phyloP scores from a whole-genome alignment of 345 rosid species.

The Salix viminalis region DNA sequence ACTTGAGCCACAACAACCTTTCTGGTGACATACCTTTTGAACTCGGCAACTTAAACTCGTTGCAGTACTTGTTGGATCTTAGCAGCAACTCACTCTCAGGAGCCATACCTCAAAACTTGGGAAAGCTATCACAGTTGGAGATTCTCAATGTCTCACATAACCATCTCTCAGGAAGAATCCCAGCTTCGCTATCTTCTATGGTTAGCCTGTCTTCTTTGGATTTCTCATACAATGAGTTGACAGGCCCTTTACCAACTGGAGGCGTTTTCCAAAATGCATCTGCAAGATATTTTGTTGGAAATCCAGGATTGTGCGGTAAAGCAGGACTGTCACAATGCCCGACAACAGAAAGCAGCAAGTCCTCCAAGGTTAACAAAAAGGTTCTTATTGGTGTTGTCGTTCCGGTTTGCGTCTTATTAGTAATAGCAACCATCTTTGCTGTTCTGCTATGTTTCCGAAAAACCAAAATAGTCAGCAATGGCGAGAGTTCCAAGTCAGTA shows the following conservation, averaged over 20 bases:
- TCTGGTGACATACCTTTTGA: slow-evolving; percentile 44
- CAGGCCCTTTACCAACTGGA: slow-evolving; percentile 46
- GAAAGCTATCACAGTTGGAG: slow-evolving; percentile 39
- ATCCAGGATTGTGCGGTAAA: slow-evolving; percentile 58
- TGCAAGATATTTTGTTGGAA: slow-evolving; percentile 36
- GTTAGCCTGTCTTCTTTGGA: slow-evolving; percentile 39
- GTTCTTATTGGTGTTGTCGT: slow-evolving; percentile 38
- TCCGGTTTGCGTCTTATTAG: slow-evolving; percentile 28
- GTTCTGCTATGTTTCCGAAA: slow-evolving; percentile 8
- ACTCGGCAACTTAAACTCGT: slow-evolving; percentile 34
- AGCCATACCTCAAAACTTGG: slow-evolving; percentile 40
- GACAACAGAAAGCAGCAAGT: slow-evolving; percentile 6
- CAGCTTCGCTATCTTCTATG: slow-evolving; percentile 43
- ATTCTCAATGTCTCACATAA: slow-evolving; percentile 54
- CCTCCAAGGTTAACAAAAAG: slow-evolving; percentile 19
- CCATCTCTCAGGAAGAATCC: slow-evolving; percentile 49
- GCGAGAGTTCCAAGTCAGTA: slow-evolving; percentile 24
- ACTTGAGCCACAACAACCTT: slow-evolving; percentile 54
- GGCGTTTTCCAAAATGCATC: slow-evolving; percentile 40
- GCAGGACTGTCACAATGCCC: slow-evolving; percentile 41
- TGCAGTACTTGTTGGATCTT: slow-evolving; percentile 49
- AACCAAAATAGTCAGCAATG: background rate
- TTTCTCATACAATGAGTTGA: slow-evolving; percentile 53
- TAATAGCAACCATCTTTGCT: slow-evolving; percentile 16
- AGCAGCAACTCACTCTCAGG: slow-evolving; percentile 66